Percentiles rank a stretch among this genome's conserved stretches.
Conservation (phyloP, 768 basidiomycete genomes). For the Suillus luteus region DNA sequence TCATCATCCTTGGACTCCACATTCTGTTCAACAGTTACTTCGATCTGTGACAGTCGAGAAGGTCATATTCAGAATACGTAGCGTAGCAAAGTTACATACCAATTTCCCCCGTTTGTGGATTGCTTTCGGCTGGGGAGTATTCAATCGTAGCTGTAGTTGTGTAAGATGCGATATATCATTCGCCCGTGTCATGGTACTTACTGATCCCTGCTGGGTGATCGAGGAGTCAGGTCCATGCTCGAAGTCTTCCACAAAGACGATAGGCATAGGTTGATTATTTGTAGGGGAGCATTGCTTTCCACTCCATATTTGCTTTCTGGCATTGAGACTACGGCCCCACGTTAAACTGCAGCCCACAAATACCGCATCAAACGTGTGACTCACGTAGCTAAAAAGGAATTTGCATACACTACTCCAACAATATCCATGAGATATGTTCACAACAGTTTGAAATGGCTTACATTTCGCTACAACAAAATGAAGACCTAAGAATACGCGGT, state of each 20-base stretch:
- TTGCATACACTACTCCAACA: conserved; percentile 24
- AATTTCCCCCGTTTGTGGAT: background rate
- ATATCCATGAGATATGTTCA: background rate
- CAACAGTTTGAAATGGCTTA: conserved; percentile 10
- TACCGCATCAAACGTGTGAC: conserved; percentile 1
- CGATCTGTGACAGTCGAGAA: conserved; percentile 12
- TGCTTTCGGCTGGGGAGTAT: conserved; percentile 1
- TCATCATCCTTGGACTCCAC: conserved; percentile 22
- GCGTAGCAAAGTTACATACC: conserved; percentile 14
- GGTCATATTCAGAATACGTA: background rate
- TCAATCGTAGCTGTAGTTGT: conserved; percentile 12
- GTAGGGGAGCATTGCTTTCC: conserved; percentile 1
- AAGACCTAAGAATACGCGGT: conserved; percentile 27
- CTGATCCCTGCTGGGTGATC: background rate
- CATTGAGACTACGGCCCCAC: conserved; percentile 20
- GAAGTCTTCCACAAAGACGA: background rate
- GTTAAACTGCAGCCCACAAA: background rate
- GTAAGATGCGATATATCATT: background rate
- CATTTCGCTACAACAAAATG: conserved; percentile 28
- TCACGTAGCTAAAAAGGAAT: conserved; percentile 29
- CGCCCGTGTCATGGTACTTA: background rate
- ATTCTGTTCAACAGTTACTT: conserved; percentile 23
- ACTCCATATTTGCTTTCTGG: conserved; percentile 18
- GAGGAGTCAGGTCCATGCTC: background rate
- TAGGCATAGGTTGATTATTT: conserved; percentile 7